Evolutionary conservation across 1,284 basidiomycete genomes (phyloP).

Genomic region (Lentinus polychrous): DNA sequence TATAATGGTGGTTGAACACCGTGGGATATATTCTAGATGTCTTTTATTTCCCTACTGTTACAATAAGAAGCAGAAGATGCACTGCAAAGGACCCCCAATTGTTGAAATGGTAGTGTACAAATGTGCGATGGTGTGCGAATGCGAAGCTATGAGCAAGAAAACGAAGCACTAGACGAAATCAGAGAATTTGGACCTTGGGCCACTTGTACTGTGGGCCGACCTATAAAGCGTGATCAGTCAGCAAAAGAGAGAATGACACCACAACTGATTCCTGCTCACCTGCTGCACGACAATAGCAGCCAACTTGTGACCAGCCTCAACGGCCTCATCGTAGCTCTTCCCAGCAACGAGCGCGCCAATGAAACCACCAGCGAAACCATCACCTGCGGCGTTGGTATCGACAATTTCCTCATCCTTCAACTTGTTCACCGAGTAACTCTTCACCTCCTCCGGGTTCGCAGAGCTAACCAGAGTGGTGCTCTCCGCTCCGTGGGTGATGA

Average conservation of each 20-base stretch:
- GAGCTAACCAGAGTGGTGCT: slow-evolving; percentile 77
- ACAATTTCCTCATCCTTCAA: slow-evolving; percentile 73
- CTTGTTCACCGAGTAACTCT: slow-evolving; percentile 57
- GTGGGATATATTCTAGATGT: no score
- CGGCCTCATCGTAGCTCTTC: slow-evolving; percentile 73
- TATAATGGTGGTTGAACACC: no score
- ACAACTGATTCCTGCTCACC: slow-evolving; percentile 36
- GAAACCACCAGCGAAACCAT: slow-evolving; percentile 98
- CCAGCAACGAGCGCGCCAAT: slow-evolving; percentile 81
- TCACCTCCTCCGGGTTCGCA: slow-evolving; percentile 44
- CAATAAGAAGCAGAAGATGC: no score
- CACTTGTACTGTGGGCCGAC: slow-evolving; percentile 74
- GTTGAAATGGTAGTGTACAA: no score
- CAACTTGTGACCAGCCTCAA: slow-evolving; percentile 87
- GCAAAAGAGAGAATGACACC: neutral
- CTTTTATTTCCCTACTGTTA: no score
- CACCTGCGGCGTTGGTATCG: slow-evolving; percentile 99
- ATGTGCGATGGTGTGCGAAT: slow-evolving; percentile 13
- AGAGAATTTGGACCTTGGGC: slow-evolving; percentile 71
- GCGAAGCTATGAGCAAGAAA: slow-evolving; percentile 11
- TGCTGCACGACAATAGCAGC: slow-evolving; percentile 86
- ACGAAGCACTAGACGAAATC: slow-evolving; percentile 11
- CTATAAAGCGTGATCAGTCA: slow-evolving; percentile 25
- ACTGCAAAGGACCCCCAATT: no score
- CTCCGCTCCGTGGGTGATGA: slow-evolving; percentile 89